A percentile compares a stretch with the other conserved stretches of the same genome.
phyloP scores from a whole-genome alignment of 768 basidiomycete species.

The Boletus edulis region DNA sequence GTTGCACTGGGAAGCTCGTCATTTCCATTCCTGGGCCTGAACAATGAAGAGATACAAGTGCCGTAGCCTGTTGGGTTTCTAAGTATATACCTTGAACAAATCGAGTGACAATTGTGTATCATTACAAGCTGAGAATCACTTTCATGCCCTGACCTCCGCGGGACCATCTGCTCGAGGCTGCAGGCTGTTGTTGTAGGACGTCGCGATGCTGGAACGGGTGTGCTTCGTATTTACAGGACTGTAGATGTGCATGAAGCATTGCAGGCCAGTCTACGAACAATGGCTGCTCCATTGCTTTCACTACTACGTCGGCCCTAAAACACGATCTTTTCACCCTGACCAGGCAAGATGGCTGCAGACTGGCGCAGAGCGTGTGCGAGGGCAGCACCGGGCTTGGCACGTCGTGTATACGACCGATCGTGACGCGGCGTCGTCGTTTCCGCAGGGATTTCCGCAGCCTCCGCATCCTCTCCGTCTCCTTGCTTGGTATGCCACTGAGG shows the following conservation, averaged over 20 bases:
- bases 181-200: no score
- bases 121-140: not conserved
- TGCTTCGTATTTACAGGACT: no score
- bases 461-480: conserved; percentile 1
- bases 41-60: conserved; percentile 37
- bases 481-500: not conserved
- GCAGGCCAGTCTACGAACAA: not conserved
- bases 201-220: no score
- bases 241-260: no score
- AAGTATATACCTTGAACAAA: no score
- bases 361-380: conserved; percentile 76
- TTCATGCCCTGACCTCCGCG: no score
- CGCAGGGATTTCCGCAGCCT: not conserved
- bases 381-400: conserved; percentile 76
- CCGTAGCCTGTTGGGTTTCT: conserved; percentile 51
- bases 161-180: no score
- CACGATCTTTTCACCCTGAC: conserved; percentile 69
- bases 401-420: conserved; percentile 27
- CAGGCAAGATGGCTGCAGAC: conserved; percentile 63
- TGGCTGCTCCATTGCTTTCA: not conserved
- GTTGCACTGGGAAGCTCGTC: not conserved
- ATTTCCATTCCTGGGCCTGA: conserved; percentile 16
- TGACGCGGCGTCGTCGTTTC: not conserved
- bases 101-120: conserved; percentile 8
- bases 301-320: conserved; percentile 41